Percentiles rank a stretch among this genome's conserved stretches.
Conservation (phyloP, 345 rosid genomes). For the Acer yangbiense region DNA sequence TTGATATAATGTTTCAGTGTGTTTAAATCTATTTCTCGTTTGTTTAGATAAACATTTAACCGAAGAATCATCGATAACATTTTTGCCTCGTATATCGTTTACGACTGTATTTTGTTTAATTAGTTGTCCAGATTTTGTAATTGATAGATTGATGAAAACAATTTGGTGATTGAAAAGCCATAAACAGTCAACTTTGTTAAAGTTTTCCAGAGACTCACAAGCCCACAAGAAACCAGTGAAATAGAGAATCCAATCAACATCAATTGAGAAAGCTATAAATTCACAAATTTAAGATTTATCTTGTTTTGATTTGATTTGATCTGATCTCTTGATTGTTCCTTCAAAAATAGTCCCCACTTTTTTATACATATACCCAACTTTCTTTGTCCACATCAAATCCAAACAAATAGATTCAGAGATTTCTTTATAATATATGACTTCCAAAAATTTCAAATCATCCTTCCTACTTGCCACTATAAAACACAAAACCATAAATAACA, state of each 20-base stretch:
- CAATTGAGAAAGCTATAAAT: neutral
- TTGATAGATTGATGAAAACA: neutral
- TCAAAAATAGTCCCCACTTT: neutral
- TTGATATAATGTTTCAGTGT: neutral
- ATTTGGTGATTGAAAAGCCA: too few relatives aligned
- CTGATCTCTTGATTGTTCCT: neutral
- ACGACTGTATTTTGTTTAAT: neutral
- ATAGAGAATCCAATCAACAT: neutral
- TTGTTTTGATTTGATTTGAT: neutral
- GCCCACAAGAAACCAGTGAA: too few relatives aligned
- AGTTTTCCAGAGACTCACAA: neutral
- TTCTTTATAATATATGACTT: neutral
- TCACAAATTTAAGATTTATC: too few relatives aligned
- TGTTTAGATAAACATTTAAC: neutral
- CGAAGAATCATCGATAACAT: neutral
- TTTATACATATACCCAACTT: neutral
- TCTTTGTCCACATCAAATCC: slow-evolving; percentile 9
- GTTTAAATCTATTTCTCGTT: neutral
- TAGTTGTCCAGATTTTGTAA: neutral
- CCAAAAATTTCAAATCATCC: neutral
- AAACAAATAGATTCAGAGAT: neutral
- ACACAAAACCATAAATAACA: neutral
- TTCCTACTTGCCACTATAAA: slow-evolving; percentile 6
- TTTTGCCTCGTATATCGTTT: too few relatives aligned
- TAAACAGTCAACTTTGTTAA: neutral